Percentiles rank a stretch among this genome's conserved stretches.
These are phyloP conservation scores for Xerocomellus dryophilus DNA, from an alignment of 768 basidiomycete species.

Conservation along the genomic window DNA sequence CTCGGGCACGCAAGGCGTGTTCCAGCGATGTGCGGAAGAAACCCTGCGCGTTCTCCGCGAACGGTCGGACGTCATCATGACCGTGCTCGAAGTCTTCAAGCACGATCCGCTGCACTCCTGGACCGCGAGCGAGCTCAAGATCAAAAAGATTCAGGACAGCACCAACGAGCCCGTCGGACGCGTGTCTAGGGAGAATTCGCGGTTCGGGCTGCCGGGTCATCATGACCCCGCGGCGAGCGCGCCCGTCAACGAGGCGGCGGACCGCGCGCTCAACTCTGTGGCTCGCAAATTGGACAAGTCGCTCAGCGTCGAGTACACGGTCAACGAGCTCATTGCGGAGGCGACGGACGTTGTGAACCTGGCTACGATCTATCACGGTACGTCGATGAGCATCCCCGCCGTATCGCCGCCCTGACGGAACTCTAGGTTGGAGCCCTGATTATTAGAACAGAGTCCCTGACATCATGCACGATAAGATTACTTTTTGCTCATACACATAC, in stretches of 20 bases:
- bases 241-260: slow-evolving; percentile 80
- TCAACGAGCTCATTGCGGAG: slow-evolving; percentile 88
- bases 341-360: slow-evolving; percentile 78
- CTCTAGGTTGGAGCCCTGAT: slow-evolving; percentile 44
- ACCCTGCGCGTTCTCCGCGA: slow-evolving; percentile 87
- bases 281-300: slow-evolving; percentile 78
- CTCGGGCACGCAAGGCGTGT: slow-evolving; percentile 88
- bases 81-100: slow-evolving; percentile 94
- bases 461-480: background rate
- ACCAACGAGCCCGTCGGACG: slow-evolving; percentile 26
- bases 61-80: slow-evolving; percentile 84
- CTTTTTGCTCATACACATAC: background rate
- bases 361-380: slow-evolving; percentile 74
- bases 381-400: slow-evolving; percentile 20
- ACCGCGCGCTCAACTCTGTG: slow-evolving; percentile 80
- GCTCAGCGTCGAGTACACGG: slow-evolving; percentile 87
- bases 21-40: slow-evolving; percentile 92
- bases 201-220: slow-evolving; percentile 37
- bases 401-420: slow-evolving; percentile 1
- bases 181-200: slow-evolving; percentile 23
- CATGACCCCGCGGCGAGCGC: slow-evolving; percentile 58
- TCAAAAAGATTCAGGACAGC: slow-evolving; percentile 59
- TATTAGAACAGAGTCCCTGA: slow-evolving; percentile 22
- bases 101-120: slow-evolving; percentile 94
- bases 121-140: slow-evolving; percentile 76